A percentile compares a stretch with the other conserved stretches of the same genome.
Evolutionary conservation across 2,329 filamentous ascomycete genomes (phyloP).

Genomic region (Dactylellina drechsleri): DNA sequence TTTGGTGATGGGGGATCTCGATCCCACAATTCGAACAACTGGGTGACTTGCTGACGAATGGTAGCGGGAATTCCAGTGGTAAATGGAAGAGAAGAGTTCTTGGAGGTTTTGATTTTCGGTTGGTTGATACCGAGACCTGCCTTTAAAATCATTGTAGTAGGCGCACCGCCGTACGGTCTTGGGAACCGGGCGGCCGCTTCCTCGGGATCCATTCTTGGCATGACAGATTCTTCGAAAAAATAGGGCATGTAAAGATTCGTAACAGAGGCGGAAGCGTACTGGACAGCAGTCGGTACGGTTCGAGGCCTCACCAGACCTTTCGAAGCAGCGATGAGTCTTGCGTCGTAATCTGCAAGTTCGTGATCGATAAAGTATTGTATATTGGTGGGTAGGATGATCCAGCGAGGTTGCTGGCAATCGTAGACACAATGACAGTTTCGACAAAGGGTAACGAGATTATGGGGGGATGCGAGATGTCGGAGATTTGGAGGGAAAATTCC

Average conservation of each 20-base stretch:
- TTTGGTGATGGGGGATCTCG: constrained; percentile 47
- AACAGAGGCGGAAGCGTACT: constrained; percentile 35
- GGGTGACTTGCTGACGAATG: constrained; percentile 41
- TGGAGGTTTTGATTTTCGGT: constrained; percentile 41
- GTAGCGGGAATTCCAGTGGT: constrained; percentile 28
- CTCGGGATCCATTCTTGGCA: constrained; percentile 45
- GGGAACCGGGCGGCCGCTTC: constrained; percentile 35
- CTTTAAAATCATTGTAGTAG: constrained; percentile 49
- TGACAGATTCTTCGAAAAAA: constrained; percentile 51
- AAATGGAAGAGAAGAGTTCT: constrained; percentile 41
- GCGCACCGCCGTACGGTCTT: constrained; percentile 42
- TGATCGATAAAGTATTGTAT: constrained; percentile 46
- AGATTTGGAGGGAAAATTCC: constrained; percentile 52
- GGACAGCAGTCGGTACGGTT: constrained; percentile 31
- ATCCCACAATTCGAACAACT: constrained; percentile 45
- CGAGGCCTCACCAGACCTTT: constrained; percentile 36
- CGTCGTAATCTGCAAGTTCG: constrained; percentile 42
- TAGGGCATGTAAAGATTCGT: constrained; percentile 52
- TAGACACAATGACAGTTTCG: constrained; percentile 51
- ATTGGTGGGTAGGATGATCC: constrained; percentile 51
- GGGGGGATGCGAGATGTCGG: constrained; percentile 50
- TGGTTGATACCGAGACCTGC: constrained; percentile 48
- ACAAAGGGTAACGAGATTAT: constrained; percentile 52
- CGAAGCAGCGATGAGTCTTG: constrained; percentile 23
- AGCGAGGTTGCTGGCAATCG: constrained; percentile 51